phyloP scores from a whole-genome alignment of 2,329 filamentous ascomycete genomes.

The Beauveria asiatica region DNA sequence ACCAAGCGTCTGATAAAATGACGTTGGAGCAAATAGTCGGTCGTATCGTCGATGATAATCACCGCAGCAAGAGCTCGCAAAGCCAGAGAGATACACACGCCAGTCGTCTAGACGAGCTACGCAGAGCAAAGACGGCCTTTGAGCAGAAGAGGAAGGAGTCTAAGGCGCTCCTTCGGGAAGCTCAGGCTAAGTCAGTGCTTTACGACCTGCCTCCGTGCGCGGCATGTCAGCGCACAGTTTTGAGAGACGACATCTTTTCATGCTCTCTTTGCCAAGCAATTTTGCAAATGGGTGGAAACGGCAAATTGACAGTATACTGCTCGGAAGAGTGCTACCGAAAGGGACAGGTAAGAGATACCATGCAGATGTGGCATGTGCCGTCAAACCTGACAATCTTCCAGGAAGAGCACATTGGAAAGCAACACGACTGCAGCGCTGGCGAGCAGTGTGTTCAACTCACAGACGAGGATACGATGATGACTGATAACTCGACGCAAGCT shows the following conservation, averaged over 20 bases:
- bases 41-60: conserved; percentile 24
- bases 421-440: conserved; percentile 34
- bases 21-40: conserved; percentile 27
- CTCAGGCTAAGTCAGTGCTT: conserved; percentile 25
- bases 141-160: conserved; percentile 34
- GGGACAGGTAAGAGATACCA: conserved; percentile 30
- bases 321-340: conserved; percentile 32
- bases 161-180: conserved; percentile 26
- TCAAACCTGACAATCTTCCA: conserved; percentile 15
- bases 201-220: conserved; percentile 32
- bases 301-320: conserved; percentile 35
- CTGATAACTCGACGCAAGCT: conserved; percentile 19
- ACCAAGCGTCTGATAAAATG: conserved; percentile 19
- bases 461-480: conserved; percentile 34
- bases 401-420: conserved; percentile 29
- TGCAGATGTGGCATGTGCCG: too few relatives aligned
- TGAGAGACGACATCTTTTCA: conserved; percentile 29
- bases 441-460: conserved; percentile 30
- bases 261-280: conserved; percentile 39
- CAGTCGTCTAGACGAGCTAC: conserved; percentile 36
- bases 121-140: conserved; percentile 39
- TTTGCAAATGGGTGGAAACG: conserved; percentile 26
- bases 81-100: conserved; percentile 30
- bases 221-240: conserved; percentile 28
- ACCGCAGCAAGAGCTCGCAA: conserved; percentile 22